Conservation (phyloP, 805 yeast species). For the Nadsonia fulvescens region DNA sequence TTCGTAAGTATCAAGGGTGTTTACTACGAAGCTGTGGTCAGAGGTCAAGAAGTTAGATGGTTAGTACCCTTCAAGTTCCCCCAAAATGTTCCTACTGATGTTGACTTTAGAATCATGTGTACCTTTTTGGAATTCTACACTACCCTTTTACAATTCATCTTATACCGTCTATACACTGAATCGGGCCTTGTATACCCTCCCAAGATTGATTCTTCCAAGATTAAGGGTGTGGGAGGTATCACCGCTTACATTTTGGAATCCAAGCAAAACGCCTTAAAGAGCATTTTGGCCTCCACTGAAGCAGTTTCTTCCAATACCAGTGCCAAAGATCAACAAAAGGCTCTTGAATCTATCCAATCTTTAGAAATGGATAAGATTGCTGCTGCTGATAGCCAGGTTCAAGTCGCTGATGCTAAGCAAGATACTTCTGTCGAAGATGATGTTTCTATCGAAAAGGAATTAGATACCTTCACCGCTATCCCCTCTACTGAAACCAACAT, state of each 20-base stretch:
- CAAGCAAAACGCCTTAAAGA: constrained; percentile 12
- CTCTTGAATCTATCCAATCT: too few species aligned
- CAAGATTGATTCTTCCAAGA: constrained; percentile 47
- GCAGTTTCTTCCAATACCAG: constrained; percentile 11
- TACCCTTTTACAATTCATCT: constrained; percentile 72
- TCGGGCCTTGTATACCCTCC: constrained; percentile 85
- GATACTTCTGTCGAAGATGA: constrained; percentile 18
- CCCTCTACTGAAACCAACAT: constrained; percentile 32
- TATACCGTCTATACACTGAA: constrained; percentile 73
- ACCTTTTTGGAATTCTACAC: constrained; percentile 93
- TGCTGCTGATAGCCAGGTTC: too few species aligned
- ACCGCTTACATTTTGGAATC: constrained; percentile 62
- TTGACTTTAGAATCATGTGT: constrained; percentile 92
- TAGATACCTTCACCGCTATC: constrained; percentile 57
- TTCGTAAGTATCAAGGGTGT: constrained; percentile 96
- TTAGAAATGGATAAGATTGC: too few species aligned
- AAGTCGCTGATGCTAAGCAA: constrained; percentile 24
- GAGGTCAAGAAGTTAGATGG: constrained; percentile 92
- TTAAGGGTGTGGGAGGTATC: constrained; percentile 81
- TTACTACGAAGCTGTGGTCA: constrained; percentile 75
- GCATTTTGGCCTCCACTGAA: constrained; percentile 15
- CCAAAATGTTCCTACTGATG: constrained; percentile 81
- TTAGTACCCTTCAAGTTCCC: constrained; percentile 95
- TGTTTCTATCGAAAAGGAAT: constrained; percentile 13
- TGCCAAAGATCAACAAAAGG: constrained; percentile 16